Evolutionary conservation across 2,329 filamentous ascomycete species (phyloP), one percentile per base, ranked within the genome.

Genomic region (Trematosphaeria pertusa): DNA sequence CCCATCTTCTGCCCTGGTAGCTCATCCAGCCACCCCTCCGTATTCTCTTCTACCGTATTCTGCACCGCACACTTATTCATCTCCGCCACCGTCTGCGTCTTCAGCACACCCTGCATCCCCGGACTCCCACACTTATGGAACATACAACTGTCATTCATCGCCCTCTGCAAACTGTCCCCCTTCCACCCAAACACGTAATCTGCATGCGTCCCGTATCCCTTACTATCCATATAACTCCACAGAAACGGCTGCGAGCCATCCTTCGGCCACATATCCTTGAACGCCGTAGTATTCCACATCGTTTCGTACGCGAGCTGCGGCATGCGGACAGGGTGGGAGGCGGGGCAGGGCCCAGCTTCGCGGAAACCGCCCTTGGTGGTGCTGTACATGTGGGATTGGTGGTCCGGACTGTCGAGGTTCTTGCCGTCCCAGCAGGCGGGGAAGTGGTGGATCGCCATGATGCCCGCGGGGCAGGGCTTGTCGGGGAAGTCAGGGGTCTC

Each of bases 351-450:
- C 4, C 52, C 50, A 3, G 50, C 50, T 30, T 54, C 52, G n/a
- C 40, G 44, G 46, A 60, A 60, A 4, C 37, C 48, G n/a, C 56
- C 56, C 32, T 41, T 33, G 10, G 37, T 44, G 1, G 44, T 52
- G 22, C 18, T 32, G 45, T 39, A 56, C 52, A 62, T 58, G 58
- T 75, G 83, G 54, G 74, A 74, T 70, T 76, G 77, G 73, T 85
- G 82, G 66, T 85, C 76, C 1, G 60, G 40, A 15, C 77, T 78
- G 56, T 81, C 79, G 5, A 74, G 37, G 61, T 77, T 77, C 53
- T 69, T 71, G 46, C 76, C 75, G 45, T 78, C 75, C 75, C 76
- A 78, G 66, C 65, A 65, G 22, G 84, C 87, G 2, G 86, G 86
- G 72, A 89, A 87, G 74, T 87, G 28, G 37, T 56, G 36, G 39